Percentiles rank a stretch among this genome's conserved stretches.
Conservation (phyloP, 2,329 filamentous ascomycete genomes). For the Alternaria tenuissima region DNA sequence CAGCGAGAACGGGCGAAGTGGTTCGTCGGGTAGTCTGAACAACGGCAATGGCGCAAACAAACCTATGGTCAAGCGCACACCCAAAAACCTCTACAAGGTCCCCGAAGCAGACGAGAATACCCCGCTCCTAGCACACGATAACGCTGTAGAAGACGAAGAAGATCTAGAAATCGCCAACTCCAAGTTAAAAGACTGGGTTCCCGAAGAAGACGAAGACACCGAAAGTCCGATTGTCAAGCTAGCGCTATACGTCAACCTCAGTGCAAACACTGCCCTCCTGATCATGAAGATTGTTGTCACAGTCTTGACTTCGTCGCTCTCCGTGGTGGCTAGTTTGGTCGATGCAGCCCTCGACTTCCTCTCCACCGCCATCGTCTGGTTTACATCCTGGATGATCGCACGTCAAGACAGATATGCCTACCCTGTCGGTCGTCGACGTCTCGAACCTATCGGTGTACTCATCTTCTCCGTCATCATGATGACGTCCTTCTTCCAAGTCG, state of each 20-base stretch:
- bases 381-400: slow-evolving; percentile 76
- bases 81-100: slow-evolving; percentile 83
- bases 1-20: slow-evolving; percentile 22
- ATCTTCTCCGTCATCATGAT: slow-evolving; percentile 88
- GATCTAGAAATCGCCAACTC: slow-evolving; percentile 54
- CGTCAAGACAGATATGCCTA: slow-evolving; percentile 78
- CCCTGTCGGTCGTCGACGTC: slow-evolving; percentile 76
- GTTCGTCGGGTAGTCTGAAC: slow-evolving; percentile 20
- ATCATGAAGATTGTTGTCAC: slow-evolving; percentile 80
- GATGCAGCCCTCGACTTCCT: slow-evolving; percentile 83
- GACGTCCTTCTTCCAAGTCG: slow-evolving; percentile 82
- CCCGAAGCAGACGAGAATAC: slow-evolving; percentile 69
- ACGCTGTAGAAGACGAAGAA: slow-evolving; percentile 49
- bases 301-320: slow-evolving; percentile 79
- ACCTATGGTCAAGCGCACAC: slow-evolving; percentile 62
- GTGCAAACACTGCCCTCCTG: slow-evolving; percentile 78
- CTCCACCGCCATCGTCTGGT: slow-evolving; percentile 81
- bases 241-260: slow-evolving; percentile 86
- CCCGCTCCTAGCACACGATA: slow-evolving; percentile 61
- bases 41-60: slow-evolving; percentile 41
- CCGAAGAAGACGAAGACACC: slow-evolving; percentile 75
- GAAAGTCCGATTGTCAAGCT: slow-evolving; percentile 79
- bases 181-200: slow-evolving; percentile 73
- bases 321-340: slow-evolving; percentile 79
- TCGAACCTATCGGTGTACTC: slow-evolving; percentile 81